These are phyloP conservation scores for Nitzschia putrida DNA, from an alignment of 108 stramenopile genomes.

Conservation along the genomic window DNA sequence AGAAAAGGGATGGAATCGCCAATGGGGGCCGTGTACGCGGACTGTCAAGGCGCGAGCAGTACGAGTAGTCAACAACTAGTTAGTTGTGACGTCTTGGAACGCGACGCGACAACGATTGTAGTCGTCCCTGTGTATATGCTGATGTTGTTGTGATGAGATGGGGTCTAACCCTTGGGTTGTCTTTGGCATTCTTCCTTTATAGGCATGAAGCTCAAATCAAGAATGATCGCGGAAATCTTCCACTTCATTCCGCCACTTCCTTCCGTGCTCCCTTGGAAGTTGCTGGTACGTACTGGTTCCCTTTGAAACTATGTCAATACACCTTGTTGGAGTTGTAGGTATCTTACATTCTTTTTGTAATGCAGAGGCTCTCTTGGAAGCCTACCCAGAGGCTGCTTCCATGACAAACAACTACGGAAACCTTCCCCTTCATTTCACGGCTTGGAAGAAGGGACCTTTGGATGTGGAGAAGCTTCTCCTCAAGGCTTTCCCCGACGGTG, in stretches of 20 bases:
- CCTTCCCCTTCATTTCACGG: conserved; percentile 80
- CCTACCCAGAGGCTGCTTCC: conserved; percentile 83
- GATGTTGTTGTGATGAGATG: no score
- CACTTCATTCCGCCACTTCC: conserved; percentile 81
- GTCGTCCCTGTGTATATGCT: no score
- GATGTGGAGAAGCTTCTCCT: conserved; percentile 78
- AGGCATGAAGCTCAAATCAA: conserved; percentile 72
- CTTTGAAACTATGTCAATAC: not conserved
- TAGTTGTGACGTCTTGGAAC: no score
- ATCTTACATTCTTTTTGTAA: not conserved
- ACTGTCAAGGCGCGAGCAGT: no score
- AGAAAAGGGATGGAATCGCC: no score
- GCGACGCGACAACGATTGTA: no score
- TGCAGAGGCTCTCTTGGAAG: conserved; percentile 76
- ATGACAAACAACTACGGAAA: conserved; percentile 90
- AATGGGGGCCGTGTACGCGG: no score
- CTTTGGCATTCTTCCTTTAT: not conserved
- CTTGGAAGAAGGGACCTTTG: conserved; percentile 88
- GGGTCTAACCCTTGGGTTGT: not conserved
- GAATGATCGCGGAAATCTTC: conserved; percentile 84
- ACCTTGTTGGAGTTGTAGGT: not conserved
- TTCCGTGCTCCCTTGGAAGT: conserved; percentile 83
- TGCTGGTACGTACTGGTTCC: conserved; percentile 33
- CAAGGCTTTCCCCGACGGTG: conserved; percentile 82
- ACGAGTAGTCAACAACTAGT: no score